Percentiles rank a stretch among this genome's conserved stretches.
phyloP scores from a whole-genome alignment of 257 asterid genomes.

The Cordia subcordata region DNA sequence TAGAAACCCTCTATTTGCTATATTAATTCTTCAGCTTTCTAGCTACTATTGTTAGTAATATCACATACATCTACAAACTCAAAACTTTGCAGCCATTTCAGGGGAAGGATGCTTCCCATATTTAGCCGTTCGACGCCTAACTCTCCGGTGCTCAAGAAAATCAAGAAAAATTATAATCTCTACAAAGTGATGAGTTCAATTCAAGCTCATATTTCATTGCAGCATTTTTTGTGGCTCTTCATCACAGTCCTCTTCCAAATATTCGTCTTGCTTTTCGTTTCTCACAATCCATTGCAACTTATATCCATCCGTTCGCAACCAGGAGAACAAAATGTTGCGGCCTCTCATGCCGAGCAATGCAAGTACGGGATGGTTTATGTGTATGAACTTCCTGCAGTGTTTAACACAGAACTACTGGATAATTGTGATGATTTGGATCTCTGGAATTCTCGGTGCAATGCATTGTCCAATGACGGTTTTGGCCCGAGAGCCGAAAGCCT shows the following conservation, averaged over 20 bases:
- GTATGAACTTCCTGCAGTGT: conserved; percentile 51
- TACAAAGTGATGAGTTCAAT: not conserved
- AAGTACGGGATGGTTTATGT: conserved; percentile 31
- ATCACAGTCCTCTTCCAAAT: conserved; percentile 9
- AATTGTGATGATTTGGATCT: conserved; percentile 49
- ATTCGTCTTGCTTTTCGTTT: not conserved
- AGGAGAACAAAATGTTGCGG: not conserved
- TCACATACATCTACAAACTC: too few relatives aligned
- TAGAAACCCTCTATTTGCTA: too few relatives aligned
- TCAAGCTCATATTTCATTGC: not conserved
- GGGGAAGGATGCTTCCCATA: too few relatives aligned
- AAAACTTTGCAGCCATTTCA: too few relatives aligned
- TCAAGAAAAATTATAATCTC: not conserved
- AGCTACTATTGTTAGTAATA: too few relatives aligned
- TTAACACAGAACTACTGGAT: conserved; percentile 41
- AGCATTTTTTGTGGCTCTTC: conserved; percentile 9
- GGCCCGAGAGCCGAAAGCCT: conserved; percentile 41
- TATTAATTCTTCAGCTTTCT: too few relatives aligned
- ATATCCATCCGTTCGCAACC: not conserved
- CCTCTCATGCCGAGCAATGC: not conserved
- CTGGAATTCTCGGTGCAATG: conserved; percentile 56
- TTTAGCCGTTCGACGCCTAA: too few relatives aligned
- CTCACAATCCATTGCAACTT: not conserved
- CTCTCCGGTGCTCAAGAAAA: not conserved
- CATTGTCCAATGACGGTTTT: conserved; percentile 45